Base-by-base conservation (phyloP, 192 early-diverging fungal species). In the Gryganskiella cystojenkinii region DNA sequence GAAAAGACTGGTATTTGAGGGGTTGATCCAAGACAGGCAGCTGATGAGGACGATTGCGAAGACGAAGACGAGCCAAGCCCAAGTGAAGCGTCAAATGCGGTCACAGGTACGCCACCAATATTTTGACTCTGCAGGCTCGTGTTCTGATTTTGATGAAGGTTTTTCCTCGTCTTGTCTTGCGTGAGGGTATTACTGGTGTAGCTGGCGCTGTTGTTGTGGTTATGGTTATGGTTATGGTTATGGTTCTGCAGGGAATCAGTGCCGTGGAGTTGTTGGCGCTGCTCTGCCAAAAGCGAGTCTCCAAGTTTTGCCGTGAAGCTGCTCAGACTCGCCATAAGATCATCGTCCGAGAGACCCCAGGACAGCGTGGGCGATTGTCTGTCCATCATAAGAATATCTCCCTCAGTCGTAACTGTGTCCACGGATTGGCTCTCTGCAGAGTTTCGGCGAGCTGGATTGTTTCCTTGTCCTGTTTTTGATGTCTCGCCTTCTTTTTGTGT, bases 261-360 rank as follows among this genome's bases (percentile, higher is more conserved):
- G 20, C 35, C 4, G 35, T 52, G 61, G 30, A 37, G 61, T 20
- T 2, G 17, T 25, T 35, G 11, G 19, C 11, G 46, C 17, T 62
- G 8, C 35, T 42, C n/a, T 46, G 72, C 58, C 15, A 66, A 22
- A 11, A 76, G 24, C 1, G 72, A 56, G 22, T 76, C 72, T 2
- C 65, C 46, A 15, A 76, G 37, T 22, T 51, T 56, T 14, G 57
- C 65, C 9, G 72, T 63, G 56, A 76, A 76, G 0, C 28, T 58
- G 3, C 64, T 76, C 53, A 76, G 67, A 17, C 64, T 76, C 6
- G 72, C 54, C 72, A 76, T 76, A 15, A 76, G 19, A 14, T 76
- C 72, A 11, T 76, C 59, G 25, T 76, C 72, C 25, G 72, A 76
- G 40, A 76, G 65, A 13, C 72, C 65, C 35, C 37, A 40, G 5